Percentiles rank a stretch among this genome's conserved stretches.
Conservation (phyloP, 306 rosid species). For the Citrullus amarus region DNA sequence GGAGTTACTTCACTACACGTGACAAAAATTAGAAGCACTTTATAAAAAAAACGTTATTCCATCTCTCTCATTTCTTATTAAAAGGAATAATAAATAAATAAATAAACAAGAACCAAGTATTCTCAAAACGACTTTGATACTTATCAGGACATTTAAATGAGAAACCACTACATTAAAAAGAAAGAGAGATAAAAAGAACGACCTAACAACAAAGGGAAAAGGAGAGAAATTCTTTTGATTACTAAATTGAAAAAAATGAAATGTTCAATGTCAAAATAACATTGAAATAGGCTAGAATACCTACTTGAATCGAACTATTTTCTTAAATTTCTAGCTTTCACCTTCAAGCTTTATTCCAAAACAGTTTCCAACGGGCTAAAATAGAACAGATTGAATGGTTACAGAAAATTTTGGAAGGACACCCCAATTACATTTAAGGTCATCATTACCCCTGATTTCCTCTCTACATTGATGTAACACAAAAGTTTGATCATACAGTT, state of each 20-base stretch:
- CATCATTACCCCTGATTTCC: not conserved
- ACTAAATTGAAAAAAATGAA: not conserved
- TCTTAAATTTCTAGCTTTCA: not conserved
- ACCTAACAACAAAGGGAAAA: too few relatives aligned
- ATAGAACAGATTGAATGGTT: not conserved
- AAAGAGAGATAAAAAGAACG: too few relatives aligned
- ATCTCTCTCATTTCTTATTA: not conserved
- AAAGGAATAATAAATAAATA: too few relatives aligned
- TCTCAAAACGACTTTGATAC: not conserved
- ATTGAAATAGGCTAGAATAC: not conserved
- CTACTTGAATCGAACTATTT: not conserved
- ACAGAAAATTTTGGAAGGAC: not conserved
- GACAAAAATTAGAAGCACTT: not conserved
- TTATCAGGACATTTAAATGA: not conserved
- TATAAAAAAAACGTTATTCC: not conserved
- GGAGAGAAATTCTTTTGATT: not conserved
- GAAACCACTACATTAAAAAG: too few relatives aligned
- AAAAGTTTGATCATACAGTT: not conserved
- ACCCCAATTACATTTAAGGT: not conserved
- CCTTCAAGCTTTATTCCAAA: not conserved
- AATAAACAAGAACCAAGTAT: too few relatives aligned
- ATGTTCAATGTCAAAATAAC: not conserved
- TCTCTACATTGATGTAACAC: not conserved
- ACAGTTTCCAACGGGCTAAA: not conserved
- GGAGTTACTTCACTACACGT: not conserved